Conservation (phyloP, 129 eudicot species). For the Kitagawia praeruptora region DNA sequence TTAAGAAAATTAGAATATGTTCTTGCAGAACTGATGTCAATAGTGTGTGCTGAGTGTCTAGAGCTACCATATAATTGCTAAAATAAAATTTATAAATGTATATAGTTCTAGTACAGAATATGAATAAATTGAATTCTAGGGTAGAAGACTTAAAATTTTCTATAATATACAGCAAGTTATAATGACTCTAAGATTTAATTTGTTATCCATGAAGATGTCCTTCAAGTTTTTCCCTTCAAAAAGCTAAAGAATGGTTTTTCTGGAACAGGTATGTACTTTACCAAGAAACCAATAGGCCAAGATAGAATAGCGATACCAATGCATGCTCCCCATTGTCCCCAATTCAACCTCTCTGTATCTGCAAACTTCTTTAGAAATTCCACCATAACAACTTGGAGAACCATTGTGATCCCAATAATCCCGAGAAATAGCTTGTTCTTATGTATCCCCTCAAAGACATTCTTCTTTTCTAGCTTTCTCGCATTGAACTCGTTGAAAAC, state of each 20-base stretch:
- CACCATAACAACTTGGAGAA: constrained; percentile 51
- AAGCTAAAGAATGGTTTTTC: constrained; percentile 30
- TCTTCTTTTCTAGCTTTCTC: constrained; percentile 39
- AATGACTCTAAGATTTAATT: background rate
- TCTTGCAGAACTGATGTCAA: background rate
- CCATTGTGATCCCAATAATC: constrained; percentile 33
- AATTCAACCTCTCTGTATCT: constrained; percentile 34
- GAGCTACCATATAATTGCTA: background rate
- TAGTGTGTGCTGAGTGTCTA: background rate
- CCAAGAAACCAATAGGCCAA: constrained; percentile 42
- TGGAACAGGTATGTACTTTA: constrained; percentile 40
- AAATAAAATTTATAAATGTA: background rate
- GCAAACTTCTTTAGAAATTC: constrained; percentile 38
- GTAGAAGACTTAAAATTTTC: background rate
- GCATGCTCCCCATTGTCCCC: constrained; percentile 50
- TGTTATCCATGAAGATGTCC: background rate
- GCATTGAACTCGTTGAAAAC: constrained; percentile 52
- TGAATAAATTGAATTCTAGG: background rate
- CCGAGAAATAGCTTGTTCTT: constrained; percentile 42
- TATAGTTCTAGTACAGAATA: background rate
- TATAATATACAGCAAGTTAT: background rate
- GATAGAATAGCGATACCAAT: constrained; percentile 28
- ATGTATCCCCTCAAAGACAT: constrained; percentile 36
- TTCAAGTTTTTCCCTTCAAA: constrained; percentile 13
- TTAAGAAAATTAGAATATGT: background rate